Percentiles rank a stretch among this genome's conserved stretches.
Conservation (phyloP, 2,329 filamentous ascomycete species). For the Aotearoamyces nothofagi region DNA sequence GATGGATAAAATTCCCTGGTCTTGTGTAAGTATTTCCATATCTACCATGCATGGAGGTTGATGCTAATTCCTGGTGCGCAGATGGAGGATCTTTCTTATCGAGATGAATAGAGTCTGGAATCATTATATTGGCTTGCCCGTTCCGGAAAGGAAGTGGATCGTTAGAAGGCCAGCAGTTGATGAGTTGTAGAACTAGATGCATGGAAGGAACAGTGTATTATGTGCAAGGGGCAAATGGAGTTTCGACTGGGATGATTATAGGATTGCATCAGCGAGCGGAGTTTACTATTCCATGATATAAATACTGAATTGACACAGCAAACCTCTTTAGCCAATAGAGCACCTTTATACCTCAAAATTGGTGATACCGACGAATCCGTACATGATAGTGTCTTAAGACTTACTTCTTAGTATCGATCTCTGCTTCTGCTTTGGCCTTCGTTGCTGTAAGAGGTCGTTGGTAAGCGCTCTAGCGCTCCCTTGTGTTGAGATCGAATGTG, state of each 20-base stretch:
- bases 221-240: neutral
- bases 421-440: no score
- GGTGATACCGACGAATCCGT: no score
- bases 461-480: no score
- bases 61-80: conserved; percentile 15
- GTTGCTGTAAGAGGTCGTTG: no score
- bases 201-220: neutral
- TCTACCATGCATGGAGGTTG: conserved; percentile 1
- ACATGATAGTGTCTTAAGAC: no score
- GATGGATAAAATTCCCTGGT: conserved; percentile 55
- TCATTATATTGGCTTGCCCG: conserved; percentile 47
- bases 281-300: no score
- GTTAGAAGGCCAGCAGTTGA: conserved; percentile 18
- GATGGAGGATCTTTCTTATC: conserved; percentile 32
- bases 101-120: conserved; percentile 41
- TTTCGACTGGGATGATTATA: neutral
- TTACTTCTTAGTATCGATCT: no score
- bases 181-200: conserved; percentile 21
- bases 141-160: conserved; percentile 39
- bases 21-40: conserved; percentile 43
- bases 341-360: no score
- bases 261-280: neutral
- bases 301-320: no score
- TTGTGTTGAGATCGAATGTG: no score
- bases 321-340: no score